phyloP scores from a whole-genome alignment of 2,329 filamentous ascomycete species.

The Clathrospora elynae region DNA sequence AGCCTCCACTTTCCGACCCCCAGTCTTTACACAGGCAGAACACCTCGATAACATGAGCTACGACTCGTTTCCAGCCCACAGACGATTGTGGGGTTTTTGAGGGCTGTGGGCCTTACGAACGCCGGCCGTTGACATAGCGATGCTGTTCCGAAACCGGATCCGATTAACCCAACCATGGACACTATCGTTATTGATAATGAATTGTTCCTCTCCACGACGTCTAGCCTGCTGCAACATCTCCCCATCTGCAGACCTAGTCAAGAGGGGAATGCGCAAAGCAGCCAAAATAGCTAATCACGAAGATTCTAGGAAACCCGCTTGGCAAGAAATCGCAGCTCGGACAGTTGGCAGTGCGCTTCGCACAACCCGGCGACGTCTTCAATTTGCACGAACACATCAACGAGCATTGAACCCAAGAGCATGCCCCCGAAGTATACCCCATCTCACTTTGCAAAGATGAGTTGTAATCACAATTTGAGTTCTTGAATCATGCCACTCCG shows the following conservation, averaged over 20 bases:
- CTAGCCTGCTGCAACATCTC: neutral
- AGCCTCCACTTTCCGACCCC: neutral
- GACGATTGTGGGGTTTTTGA: slow-evolving; percentile 1
- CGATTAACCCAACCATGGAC: no score
- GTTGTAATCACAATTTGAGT: neutral
- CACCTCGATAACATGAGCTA: neutral
- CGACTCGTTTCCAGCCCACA: neutral
- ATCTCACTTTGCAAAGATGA: neutral
- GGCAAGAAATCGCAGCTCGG: neutral
- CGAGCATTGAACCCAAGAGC: neutral
- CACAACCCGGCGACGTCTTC: slow-evolving; percentile 1
- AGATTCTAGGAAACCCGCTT: neutral
- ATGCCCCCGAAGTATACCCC: neutral
- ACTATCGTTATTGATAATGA: no score
- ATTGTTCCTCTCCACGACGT: neutral
- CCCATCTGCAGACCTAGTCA: neutral
- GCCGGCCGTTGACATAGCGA: neutral
- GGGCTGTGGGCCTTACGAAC: neutral
- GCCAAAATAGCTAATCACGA: neutral
- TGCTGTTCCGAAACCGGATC: neutral
- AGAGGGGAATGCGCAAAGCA: slow-evolving; percentile 1
- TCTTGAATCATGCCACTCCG: slow-evolving; percentile 4
- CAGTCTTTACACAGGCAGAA: neutral
- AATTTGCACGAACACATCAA: slow-evolving; percentile 1
- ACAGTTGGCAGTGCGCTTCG: slow-evolving; percentile 5